Evolutionary conservation across 768 basidiomycete species (phyloP).

Genomic region (Macrocybe gigantea): DNA sequence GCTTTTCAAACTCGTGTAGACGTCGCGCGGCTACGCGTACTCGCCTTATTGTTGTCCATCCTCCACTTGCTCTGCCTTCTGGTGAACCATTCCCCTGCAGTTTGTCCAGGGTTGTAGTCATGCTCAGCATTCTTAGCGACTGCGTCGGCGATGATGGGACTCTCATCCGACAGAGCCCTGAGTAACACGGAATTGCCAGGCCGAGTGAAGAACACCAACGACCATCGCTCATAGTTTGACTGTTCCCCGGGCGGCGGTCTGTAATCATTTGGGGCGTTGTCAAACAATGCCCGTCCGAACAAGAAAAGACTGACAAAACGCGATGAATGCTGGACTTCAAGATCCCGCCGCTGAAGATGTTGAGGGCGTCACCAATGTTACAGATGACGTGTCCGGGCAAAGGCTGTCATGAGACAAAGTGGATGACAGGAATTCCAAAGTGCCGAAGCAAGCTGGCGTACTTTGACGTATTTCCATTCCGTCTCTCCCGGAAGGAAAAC

Average conservation of each 20-base stretch:
- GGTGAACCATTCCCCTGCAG: conserved; percentile 22
- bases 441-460: conserved; percentile 6
- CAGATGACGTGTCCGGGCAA: conserved; percentile 38
- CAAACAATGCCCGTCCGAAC: conserved; percentile 1
- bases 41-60: conserved; percentile 13
- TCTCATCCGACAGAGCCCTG: conserved; percentile 38
- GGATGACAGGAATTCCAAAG: neutral
- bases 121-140: conserved; percentile 19
- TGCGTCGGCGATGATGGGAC: conserved; percentile 38
- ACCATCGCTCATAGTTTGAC: conserved; percentile 43
- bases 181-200: conserved; percentile 43
- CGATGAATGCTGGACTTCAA: conserved; percentile 37
- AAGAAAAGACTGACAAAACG: conserved; percentile 24
- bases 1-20: neutral
- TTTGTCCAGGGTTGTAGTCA: conserved; percentile 15
- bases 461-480: conserved; percentile 37
- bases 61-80: conserved; percentile 16
- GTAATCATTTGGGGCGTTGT: neutral
- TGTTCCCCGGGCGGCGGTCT: conserved; percentile 49
- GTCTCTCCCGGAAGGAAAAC: conserved; percentile 31
- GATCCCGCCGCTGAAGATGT: conserved; percentile 40
- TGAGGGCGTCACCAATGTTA: conserved; percentile 40
- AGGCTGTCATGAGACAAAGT: conserved; percentile 20
- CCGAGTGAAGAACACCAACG: conserved; percentile 56
- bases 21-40: neutral